Percentiles rank a stretch among this genome's conserved stretches.
phyloP scores from a whole-genome alignment of 495 filamentous ascomycete genomes.

The Aspergillus leporis region DNA sequence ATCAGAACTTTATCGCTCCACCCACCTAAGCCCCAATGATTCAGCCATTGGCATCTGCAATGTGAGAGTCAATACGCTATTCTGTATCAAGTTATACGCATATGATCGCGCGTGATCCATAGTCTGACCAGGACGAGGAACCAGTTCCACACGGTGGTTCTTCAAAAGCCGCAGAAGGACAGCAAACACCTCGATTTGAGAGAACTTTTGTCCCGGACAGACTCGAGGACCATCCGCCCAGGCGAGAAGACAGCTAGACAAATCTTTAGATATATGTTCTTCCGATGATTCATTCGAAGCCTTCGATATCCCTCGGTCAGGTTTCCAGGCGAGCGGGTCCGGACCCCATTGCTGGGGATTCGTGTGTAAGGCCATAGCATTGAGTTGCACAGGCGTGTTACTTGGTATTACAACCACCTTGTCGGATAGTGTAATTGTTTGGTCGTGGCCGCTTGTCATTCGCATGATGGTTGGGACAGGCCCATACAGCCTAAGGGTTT shows the following conservation, averaged over 20 bases:
- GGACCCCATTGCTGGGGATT: conserved; percentile 7
- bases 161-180: conserved; percentile 7
- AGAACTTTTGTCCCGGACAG: conserved; percentile 14
- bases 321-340: conserved; percentile 10
- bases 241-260: neutral
- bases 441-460: neutral
- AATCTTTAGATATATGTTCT: neutral
- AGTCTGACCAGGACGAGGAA: conserved; percentile 1
- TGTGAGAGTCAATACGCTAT: conserved; percentile 6
- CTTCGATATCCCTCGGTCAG: conserved; percentile 8
- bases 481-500: conserved; percentile 16
- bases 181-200: conserved; percentile 12
- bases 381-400: conserved; percentile 5
- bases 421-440: neutral
- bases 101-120: neutral
- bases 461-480: conserved; percentile 9
- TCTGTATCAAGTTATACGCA: neutral
- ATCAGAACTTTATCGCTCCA: neutral
- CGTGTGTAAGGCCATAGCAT: conserved; percentile 8
- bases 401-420: neutral
- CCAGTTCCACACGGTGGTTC: conserved; percentile 6
- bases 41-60: conserved; percentile 10
- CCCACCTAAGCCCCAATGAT: neutral
- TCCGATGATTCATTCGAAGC: neutral
- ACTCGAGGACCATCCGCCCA: conserved; percentile 12